Evolutionary conservation across 2,329 filamentous ascomycete species (phyloP).

Genomic region (Botrytis sinoallii): DNA sequence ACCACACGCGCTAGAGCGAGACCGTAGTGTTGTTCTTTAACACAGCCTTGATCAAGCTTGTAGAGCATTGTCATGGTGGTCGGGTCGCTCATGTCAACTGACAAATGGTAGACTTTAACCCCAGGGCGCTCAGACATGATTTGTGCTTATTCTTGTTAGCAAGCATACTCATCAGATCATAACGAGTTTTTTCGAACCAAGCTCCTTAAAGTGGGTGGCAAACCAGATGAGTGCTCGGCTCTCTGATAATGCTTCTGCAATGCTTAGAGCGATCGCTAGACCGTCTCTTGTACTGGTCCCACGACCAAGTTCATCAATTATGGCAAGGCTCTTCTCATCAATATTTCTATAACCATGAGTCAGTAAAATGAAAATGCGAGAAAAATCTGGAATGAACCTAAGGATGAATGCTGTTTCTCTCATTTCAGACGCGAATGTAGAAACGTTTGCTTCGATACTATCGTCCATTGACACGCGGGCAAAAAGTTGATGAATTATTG

Average conservation of each 20-base stretch:
- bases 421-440: conserved; percentile 94
- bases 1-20: conserved; percentile 75
- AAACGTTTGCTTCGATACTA: conserved; percentile 84
- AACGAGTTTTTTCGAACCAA: conserved; percentile 46
- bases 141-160: conserved; percentile 47
- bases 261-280: conserved; percentile 81
- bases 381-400: conserved; percentile 41
- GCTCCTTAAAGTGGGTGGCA: conserved; percentile 84
- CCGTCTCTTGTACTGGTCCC: conserved; percentile 89
- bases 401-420: conserved; percentile 92
- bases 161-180: neutral
- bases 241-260: conserved; percentile 82
- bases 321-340: conserved; percentile 69
- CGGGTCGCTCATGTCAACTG: conserved; percentile 59
- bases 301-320: conserved; percentile 89
- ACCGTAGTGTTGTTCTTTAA: conserved; percentile 75
- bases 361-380: neutral
- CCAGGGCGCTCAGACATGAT: conserved; percentile 73
- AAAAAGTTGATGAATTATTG: conserved; percentile 79
- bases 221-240: conserved; percentile 84
- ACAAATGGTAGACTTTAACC: conserved; percentile 79
- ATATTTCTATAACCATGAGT: conserved; percentile 57
- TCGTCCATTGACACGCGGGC: conserved; percentile 85
- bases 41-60: conserved; percentile 69
- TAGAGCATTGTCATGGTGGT: conserved; percentile 83